Evolutionary conservation across 345 rosid genomes (phyloP).

Genomic region (Nephelium lappaceum): DNA sequence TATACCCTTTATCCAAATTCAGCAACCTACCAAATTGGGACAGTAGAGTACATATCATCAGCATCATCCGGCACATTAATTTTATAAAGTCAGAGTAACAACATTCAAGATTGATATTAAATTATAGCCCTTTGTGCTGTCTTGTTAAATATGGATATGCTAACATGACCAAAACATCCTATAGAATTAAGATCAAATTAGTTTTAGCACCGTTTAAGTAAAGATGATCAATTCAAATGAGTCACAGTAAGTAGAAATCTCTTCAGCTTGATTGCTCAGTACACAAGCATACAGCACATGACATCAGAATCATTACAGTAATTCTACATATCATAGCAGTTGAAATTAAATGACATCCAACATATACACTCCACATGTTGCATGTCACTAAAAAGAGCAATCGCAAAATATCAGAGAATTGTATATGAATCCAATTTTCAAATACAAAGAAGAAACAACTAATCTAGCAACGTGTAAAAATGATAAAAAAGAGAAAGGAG

Average conservation of each 20-base stretch:
- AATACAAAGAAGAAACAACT: neutral
- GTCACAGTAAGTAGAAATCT: too few species aligned
- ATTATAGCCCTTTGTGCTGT: neutral
- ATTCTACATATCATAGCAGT: neutral
- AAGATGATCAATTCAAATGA: too few species aligned
- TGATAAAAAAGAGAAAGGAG: too few species aligned
- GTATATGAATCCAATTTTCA: too few species aligned
- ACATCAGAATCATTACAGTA: neutral
- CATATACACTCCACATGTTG: neutral
- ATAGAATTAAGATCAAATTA: neutral
- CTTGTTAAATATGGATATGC: neutral
- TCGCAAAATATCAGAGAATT: neutral
- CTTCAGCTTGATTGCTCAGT: neutral
- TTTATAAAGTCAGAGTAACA: neutral
- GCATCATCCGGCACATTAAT: constrained; percentile 3
- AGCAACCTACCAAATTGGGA: constrained; percentile 12
- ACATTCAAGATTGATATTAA: neutral
- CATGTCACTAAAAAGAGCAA: neutral
- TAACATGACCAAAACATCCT: neutral
- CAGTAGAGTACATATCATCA: constrained; percentile 14
- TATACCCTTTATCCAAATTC: constrained; percentile 20
- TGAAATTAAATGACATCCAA: neutral
- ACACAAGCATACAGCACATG: neutral
- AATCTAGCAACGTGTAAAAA: too few species aligned
- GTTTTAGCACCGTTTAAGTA: neutral